A percentile compares a stretch with the other conserved stretches of the same genome.
These are phyloP conservation scores for Parachlorella kessleri DNA, from an alignment of 139 green algal genomes.

Conservation along the genomic window DNA sequence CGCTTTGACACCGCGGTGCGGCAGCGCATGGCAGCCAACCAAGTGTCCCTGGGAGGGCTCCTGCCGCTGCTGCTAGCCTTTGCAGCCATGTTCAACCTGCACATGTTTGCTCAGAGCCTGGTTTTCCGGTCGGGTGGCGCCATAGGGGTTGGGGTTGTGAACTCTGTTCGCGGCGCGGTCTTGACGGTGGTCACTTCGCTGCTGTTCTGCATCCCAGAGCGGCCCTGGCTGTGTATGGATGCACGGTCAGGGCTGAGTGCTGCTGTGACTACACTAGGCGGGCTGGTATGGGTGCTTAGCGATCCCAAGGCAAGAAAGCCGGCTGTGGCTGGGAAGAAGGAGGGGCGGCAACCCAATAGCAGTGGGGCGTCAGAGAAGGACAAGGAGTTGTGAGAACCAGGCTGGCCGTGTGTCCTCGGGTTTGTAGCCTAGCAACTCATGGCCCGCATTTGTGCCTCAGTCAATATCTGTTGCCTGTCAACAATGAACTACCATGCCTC, in stretches of 20 bases:
- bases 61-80: slow-evolving; percentile 32
- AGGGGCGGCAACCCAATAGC: no score
- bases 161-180: slow-evolving; percentile 43
- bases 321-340: no score
- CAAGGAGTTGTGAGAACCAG: no score
- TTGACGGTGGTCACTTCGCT: slow-evolving; percentile 24
- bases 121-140: slow-evolving; percentile 48
- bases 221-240: slow-evolving; percentile 23
- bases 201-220: slow-evolving; percentile 36
- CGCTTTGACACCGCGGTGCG: slow-evolving; percentile 23
- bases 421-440: no score
- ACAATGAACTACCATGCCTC: no score
- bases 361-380: no score
- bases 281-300: slow-evolving; percentile 26
- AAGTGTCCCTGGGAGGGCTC: not conserved
- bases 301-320: not conserved
- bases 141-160: slow-evolving; percentile 50
- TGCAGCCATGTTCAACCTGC: slow-evolving; percentile 46
- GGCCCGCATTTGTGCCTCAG: no score
- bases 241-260: slow-evolving; percentile 9
- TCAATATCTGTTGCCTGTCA: no score
- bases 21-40: slow-evolving; percentile 13
- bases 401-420: no score
- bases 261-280: slow-evolving; percentile 21
- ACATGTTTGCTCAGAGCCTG: slow-evolving; percentile 44